phyloP scores from a whole-genome alignment of 345 rosid genomes.

The Cardamine resedifolia region DNA sequence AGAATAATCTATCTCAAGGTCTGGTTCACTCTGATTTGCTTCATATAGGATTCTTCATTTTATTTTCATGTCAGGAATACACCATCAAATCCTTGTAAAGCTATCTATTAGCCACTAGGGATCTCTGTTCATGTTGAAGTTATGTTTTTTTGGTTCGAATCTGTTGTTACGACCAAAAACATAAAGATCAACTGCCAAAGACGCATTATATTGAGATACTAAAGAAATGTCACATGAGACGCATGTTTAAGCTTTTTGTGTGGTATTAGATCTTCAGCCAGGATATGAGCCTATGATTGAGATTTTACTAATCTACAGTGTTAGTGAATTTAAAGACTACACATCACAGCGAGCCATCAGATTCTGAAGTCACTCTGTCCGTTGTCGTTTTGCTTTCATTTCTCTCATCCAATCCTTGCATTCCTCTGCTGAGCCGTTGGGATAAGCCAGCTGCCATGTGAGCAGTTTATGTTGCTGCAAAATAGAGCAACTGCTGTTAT shows the following conservation, averaged over 20 bases:
- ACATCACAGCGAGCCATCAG: background rate
- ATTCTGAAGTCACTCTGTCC: conserved; percentile 39
- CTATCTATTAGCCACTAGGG: background rate
- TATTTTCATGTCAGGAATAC: background rate
- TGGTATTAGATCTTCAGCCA: background rate
- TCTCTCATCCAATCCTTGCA: conserved; percentile 91
- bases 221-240: background rate
- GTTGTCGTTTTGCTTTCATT: conserved; percentile 59
- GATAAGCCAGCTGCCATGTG: conserved; percentile 86
- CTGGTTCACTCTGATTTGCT: background rate
- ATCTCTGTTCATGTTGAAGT: conserved; percentile 11
- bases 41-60: background rate
- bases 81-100: background rate
- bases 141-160: background rate
- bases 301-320: conserved; percentile 15
- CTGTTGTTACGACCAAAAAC: background rate
- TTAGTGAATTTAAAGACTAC: background rate
- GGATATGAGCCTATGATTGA: background rate
- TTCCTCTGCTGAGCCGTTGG: conserved; percentile 66
- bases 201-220: background rate
- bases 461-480: conserved; percentile 77
- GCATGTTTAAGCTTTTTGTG: background rate
- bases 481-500: background rate
- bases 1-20: conserved; percentile 5
- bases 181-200: background rate